These are phyloP conservation scores for Populus trichocarpa DNA, from an alignment of 441 rosid species.

Conservation along the genomic window DNA sequence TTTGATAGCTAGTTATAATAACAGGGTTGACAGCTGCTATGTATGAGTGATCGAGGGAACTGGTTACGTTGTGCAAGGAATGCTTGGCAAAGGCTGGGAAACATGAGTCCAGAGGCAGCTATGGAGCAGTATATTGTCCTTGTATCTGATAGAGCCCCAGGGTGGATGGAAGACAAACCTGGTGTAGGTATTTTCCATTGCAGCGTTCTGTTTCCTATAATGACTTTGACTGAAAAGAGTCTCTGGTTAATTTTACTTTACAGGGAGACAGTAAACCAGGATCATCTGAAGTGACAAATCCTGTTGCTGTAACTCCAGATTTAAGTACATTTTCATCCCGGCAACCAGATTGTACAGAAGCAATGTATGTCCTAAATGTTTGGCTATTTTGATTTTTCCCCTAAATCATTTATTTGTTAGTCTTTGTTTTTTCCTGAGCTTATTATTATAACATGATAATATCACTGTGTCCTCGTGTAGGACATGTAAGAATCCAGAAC, in stretches of 20 bases:
- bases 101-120: slow-evolving; percentile 82
- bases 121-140: slow-evolving; percentile 76
- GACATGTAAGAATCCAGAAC: slow-evolving; percentile 23
- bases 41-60: slow-evolving; percentile 64
- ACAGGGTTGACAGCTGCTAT: slow-evolving; percentile 67
- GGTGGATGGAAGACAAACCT: slow-evolving; percentile 37
- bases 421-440: background rate
- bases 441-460: background rate
- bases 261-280: slow-evolving; percentile 31
- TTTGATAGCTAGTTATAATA: slow-evolving; percentile 72
- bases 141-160: slow-evolving; percentile 58
- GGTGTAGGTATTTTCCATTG: slow-evolving; percentile 37
- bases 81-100: slow-evolving; percentile 96
- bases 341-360: slow-evolving; percentile 16
- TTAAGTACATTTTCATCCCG: slow-evolving; percentile 24
- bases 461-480: slow-evolving; percentile 17
- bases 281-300: slow-evolving; percentile 23
- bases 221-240: background rate
- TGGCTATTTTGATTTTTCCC: too few species aligned
- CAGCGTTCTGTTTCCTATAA: slow-evolving; percentile 8
- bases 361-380: slow-evolving; percentile 26
- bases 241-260: slow-evolving; percentile 13
- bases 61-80: slow-evolving; percentile 92
- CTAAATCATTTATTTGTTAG: too few species aligned
- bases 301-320: slow-evolving; percentile 22